A percentile compares a stretch with the other conserved stretches of the same genome.
phyloP scores from a whole-genome alignment of 2,329 filamentous ascomycete species.

The Ophiostoma piceae region DNA sequence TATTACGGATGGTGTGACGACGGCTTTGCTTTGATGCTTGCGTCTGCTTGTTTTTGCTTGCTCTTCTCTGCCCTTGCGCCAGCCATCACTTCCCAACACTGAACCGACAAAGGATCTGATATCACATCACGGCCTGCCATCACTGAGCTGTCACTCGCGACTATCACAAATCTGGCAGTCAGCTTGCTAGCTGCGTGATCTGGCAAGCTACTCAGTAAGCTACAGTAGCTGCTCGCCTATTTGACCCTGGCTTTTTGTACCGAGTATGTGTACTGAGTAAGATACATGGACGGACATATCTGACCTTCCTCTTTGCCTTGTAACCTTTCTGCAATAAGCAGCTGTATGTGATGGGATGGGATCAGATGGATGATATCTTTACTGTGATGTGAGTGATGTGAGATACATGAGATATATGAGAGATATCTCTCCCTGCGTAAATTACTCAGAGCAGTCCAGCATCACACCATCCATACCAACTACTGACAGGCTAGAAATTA shows the following conservation, averaged over 20 bases:
- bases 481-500: slow-evolving; percentile 4
- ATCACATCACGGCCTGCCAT: slow-evolving; percentile 2
- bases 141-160: slow-evolving; percentile 9
- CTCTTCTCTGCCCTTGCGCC: not conserved
- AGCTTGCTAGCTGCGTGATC: not conserved
- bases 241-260: not conserved
- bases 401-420: not conserved
- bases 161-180: slow-evolving; percentile 11
- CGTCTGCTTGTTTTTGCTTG: too few species aligned
- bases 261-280: too few species aligned
- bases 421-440: not conserved
- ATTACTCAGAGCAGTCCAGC: not conserved
- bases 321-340: not conserved
- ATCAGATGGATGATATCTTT: not conserved
- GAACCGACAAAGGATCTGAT: not conserved
- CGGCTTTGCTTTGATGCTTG: not conserved
- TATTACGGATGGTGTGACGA: slow-evolving; percentile 5
- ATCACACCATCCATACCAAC: not conserved
- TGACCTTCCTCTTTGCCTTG: not conserved
- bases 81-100: not conserved
- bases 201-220: not conserved
- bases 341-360: not conserved
- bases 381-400: not conserved
- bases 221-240: not conserved
- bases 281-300: too few species aligned